Base-by-base conservation (phyloP, 345 rosid genomes). In the Corchorus olitorius region DNA sequence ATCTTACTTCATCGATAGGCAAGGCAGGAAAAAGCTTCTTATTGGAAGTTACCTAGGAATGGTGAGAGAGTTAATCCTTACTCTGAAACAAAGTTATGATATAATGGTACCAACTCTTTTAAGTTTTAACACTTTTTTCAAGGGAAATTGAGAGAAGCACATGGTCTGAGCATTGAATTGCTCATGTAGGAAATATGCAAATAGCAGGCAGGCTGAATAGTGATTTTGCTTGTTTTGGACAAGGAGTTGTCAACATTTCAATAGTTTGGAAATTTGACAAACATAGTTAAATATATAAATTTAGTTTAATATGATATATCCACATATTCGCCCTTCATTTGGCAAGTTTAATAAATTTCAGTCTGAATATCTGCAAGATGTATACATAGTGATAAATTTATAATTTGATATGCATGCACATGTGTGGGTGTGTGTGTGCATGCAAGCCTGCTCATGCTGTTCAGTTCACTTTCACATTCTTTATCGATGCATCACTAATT, bases 1-100 rank as follows among this genome's bases (percentile, higher is more conserved):
- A 67, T 79, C 84, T 35, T 91, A 87, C 83, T 83, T 91, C 61
- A 89, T 92, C 66, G 97, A 92, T 64, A 84, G 79, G 73, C 78
- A 90, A 86, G 95, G 93, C 62, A 87, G 97, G 71, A 74, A 83
- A 80, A 88, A 77, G 83, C 91, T 92, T 73, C 83, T 92, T 45
- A 82, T 89, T 54, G 90, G 91, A 78, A 91, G 95, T 75, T 92
- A 89, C 83, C 6, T 86, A 61, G 97, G 93, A 75, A 92, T 90
- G 95, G 97, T 92, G 78, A 80, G 93, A 75, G 45, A 54, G 53
- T 27, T 34, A 82, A 56, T 75, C 22, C 53, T 56, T 20, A 39
- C 37, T 54, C 55, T 74, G 50, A 69, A 74, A 70, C 61, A 27
- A 48, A 7, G 48, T 37, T 35, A n/a, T 71, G 48, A 35, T 52